Evolutionary conservation across 805 yeast species (phyloP), one percentile per base, ranked within the genome.

Genomic region (Yarrowia osloensis): DNA sequence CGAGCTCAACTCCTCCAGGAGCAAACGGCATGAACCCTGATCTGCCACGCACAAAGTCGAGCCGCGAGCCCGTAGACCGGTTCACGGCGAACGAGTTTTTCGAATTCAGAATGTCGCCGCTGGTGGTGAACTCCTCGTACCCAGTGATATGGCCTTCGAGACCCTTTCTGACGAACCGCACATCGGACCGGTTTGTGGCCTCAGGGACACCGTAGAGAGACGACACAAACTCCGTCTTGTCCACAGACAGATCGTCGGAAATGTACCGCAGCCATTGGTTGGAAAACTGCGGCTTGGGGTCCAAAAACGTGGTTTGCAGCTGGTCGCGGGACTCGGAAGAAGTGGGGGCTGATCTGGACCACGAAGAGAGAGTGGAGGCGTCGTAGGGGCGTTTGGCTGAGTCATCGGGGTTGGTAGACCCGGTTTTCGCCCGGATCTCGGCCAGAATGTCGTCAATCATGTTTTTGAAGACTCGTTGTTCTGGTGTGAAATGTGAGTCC

Each of bases 1-100:
- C 47, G 13, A 73, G 65, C 2, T 78, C 78, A n/a, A 85, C 71
- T 2, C 98, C 98, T 70, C 99, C 98, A 0, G 99, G 99, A 68
- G 88, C 87, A 74, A 95, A 95, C 0, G 99, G 99, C 73, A 94
- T 77, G 72, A 84, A 89, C 21, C 86, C 83, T 0, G 96, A 82
- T 3, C 86, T 81, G 0, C 98, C 98, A 55, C 82, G 80, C 2
- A 91, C 78, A 1, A 87, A 79, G 46, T 86, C 88, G n/a, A 80
- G 80, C 70, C 85, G 85, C 7, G 88, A 81, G 17, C 87, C 85
- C 69, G 86, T 84, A 65, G 86, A 84, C 70, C 99, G 81, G 33
- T 84, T 86, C 68, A 92, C 75, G 0, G 96, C 88, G 54, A 92
- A 79, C 0, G 97, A 89, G 68, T 87, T 88, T 13, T 87, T 81